phyloP scores from a whole-genome alignment of 176 grass and related monocot genomes.

The Musa itinerans region DNA sequence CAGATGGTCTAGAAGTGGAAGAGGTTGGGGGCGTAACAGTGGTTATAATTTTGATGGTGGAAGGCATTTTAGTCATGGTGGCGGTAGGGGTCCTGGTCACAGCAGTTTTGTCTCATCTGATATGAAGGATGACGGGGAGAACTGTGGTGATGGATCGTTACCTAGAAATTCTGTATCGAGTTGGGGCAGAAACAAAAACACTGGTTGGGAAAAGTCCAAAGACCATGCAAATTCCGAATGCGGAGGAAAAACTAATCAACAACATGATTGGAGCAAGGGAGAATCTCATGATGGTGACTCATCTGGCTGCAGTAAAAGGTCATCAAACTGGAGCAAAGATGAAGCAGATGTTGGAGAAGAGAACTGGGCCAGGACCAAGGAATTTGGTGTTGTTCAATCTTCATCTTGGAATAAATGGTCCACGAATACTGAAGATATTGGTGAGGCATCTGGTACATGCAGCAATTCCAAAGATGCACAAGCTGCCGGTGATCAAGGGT shows the following conservation, averaged over 20 bases:
- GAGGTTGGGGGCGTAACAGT: neutral
- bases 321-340: conserved; percentile 25
- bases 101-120: neutral
- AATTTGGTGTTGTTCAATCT: conserved; percentile 21
- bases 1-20: neutral
- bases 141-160: neutral
- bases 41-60: neutral
- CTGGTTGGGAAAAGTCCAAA: neutral
- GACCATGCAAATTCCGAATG: too few relatives aligned
- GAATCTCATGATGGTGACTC: neutral
- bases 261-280: too few relatives aligned
- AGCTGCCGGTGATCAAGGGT: neutral
- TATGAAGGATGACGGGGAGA: neutral
- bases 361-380: conserved; percentile 24
- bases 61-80: too few relatives aligned
- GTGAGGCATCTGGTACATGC: neutral
- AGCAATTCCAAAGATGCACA: neutral
- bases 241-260: too few relatives aligned
- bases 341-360: neutral
- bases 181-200: neutral
- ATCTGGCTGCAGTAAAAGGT: conserved; percentile 20
- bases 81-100: neutral
- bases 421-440: neutral
- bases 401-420: neutral
- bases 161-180: neutral